Evolutionary conservation across 495 filamentous ascomycete species (phyloP), one percentile per base, ranked within the genome.

Genomic region (Annulohypoxylon stygium): DNA sequence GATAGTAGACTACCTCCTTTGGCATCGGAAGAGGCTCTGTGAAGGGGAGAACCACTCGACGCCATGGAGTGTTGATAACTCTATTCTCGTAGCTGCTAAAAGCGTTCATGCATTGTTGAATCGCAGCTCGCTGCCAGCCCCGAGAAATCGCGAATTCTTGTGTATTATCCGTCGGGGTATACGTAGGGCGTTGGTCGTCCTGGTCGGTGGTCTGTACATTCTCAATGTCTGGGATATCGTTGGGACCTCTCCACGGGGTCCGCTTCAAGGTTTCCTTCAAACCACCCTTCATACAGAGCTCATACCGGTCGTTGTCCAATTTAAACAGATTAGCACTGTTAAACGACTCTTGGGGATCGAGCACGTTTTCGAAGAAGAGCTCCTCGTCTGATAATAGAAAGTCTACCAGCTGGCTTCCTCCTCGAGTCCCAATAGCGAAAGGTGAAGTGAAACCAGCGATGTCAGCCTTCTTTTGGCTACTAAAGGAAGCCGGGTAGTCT

Each of bases 111-210:
- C 76, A 76, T 25, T 78, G 77, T 43, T 83, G 81, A 20, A 85
- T 72, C 12, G 78, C 83, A 4, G 80, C 82, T 39, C 83, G 78
- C 18, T 79, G 77, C 71, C 79, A 81, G 4, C 81, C 83, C 43
- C 80, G 81, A 48, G 78, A 70, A 8, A 18, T 50, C 20, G 67
- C 72, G 34, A 72, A 72, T 30, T 68, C 64, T 16, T 43, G 43
- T 26, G 62, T 33, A 10, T 34, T 30, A 4, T 45, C 25, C 16
- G 53, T 30, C 30, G 30, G 5, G 30, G 30, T 30, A 6, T 30
- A 30, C 5, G 5, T 30, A 30, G 30, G 30, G 5, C 30, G n/a
- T 8, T 6, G 8, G 18, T 18, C 6, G 51, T n/a, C 39, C 4
- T 11, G 12, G 14, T 10, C 4, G 39, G 11, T 43, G 14, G 39